These are phyloP conservation scores for Gracilaria vermiculophylla DNA, from an alignment of 23 red algal species.

Conservation along the genomic window DNA sequence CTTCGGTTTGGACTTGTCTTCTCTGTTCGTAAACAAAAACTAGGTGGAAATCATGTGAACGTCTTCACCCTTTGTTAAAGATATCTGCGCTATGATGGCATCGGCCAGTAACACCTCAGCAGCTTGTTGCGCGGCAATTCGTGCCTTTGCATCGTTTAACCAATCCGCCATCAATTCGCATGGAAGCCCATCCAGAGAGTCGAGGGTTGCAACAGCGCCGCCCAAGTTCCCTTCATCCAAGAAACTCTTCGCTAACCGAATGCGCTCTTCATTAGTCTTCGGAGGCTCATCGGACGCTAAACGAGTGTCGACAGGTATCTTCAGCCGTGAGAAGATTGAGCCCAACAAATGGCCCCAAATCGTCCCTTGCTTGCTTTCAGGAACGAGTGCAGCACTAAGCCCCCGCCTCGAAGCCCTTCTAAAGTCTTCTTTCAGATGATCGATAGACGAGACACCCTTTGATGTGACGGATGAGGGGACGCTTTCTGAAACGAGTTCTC, in stretches of 20 bases:
- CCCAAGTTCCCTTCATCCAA: slow-evolving; percentile 46
- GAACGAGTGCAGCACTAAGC: slow-evolving; percentile 48
- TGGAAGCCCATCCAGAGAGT: slow-evolving; percentile 47
- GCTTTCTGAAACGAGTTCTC: slow-evolving; percentile 39
- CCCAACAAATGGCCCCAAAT: slow-evolving; percentile 62
- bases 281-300: not conserved
- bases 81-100: slow-evolving; percentile 57
- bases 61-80: slow-evolving; percentile 36
- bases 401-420: slow-evolving; percentile 8
- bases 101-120: slow-evolving; percentile 61
- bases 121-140: slow-evolving; percentile 45
- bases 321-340: slow-evolving; percentile 55
- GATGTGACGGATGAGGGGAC: slow-evolving; percentile 23
- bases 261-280: slow-evolving; percentile 57
- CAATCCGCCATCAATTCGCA: slow-evolving; percentile 50
- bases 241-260: slow-evolving; percentile 23
- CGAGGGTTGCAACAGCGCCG: slow-evolving; percentile 40
- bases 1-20: not conserved
- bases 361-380: slow-evolving; percentile 36
- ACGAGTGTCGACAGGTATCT: slow-evolving; percentile 44
- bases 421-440: slow-evolving; percentile 36
- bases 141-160: slow-evolving; percentile 46
- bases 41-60: not conserved
- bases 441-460: slow-evolving; percentile 28
- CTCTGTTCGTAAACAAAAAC: not conserved